Evolutionary conservation across 179 eudicot genomes (phyloP), one percentile per base, ranked within the genome.

Genomic region (Carnegiea gigantea): DNA sequence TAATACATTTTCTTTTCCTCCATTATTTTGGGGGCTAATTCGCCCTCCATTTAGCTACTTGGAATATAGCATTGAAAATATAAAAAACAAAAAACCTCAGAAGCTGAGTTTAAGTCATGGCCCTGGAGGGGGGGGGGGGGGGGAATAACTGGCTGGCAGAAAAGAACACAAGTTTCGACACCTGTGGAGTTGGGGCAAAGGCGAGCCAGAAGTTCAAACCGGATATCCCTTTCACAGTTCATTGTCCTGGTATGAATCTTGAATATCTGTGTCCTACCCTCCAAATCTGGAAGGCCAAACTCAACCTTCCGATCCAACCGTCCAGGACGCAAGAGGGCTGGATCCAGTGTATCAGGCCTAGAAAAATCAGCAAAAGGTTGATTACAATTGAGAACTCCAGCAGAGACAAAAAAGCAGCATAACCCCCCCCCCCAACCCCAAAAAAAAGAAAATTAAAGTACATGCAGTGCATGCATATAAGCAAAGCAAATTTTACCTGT

Each of bases 161-260:
- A 51, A 51, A 26, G 12, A 57, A 14, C 20, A 2, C 3, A 38
- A 11, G 26, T 33, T 64, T 44, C 23, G 12, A 77, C 79, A 96
- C 99, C 98, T 43, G 98, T 97, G 65, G 98, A 92, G 85, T 97
- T 97, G 46, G 99, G 99, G 91, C 99, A 97, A 65, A 97, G 98
- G n/a, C 99, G 94, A 81, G 98, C 98, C 81, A 97, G 89, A 74
- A 97, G 97, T 77, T 97, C 98, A 86, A 92, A 97, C 36, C 98
- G 91, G 70, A 97, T 87, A 85, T 95, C 98, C 82, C 99, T 91
- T 84, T 95, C 99, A 85, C 98, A 97, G 80, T 97, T 97, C 99
- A 97, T 97, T n/a, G 99, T 95, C 73, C 97, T 87, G 54, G 98
- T 96, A 84, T 96, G 99, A 77, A 96, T 94, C 92, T 93, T 97